These are phyloP conservation scores for Microthlaspi erraticum DNA, from an alignment of 345 rosid species.

Conservation along the genomic window DNA sequence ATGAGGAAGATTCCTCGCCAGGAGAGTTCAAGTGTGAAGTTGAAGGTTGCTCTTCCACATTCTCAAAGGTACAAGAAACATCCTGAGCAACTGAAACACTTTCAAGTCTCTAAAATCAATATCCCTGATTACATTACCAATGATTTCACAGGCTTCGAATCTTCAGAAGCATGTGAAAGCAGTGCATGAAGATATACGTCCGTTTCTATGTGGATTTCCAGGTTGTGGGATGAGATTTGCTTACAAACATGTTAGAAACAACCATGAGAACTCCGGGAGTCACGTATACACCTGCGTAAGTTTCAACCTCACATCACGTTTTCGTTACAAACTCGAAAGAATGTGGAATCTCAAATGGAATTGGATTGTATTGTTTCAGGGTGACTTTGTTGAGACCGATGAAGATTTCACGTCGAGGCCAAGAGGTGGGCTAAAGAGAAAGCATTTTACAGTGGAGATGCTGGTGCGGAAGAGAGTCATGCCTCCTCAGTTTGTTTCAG, in stretches of 20 bases:
- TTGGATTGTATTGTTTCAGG: constrained; percentile 52
- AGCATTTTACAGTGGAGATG: constrained; percentile 60
- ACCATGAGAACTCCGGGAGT: constrained; percentile 65
- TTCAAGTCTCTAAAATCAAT: too few relatives aligned
- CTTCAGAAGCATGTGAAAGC: constrained; percentile 70
- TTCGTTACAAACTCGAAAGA: background rate
- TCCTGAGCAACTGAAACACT: background rate
- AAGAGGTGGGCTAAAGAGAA: constrained; percentile 83
- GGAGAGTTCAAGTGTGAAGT: constrained; percentile 57
- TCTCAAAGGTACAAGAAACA: constrained; percentile 60
- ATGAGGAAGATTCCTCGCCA: constrained; percentile 51
- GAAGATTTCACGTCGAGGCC: constrained; percentile 67
- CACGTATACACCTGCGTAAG: constrained; percentile 70
- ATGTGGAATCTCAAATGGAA: background rate
- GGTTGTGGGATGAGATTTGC: constrained; percentile 76
- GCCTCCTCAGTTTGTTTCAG: constrained; percentile 44
- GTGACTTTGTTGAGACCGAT: constrained; percentile 74
- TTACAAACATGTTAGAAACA: constrained; percentile 80
- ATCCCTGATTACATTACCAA: background rate
- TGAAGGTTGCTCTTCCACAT: constrained; percentile 65
- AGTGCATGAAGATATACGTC: constrained; percentile 61
- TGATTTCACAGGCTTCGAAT: constrained; percentile 64
- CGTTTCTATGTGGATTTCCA: constrained; percentile 60
- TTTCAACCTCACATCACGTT: background rate
- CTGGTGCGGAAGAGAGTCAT: constrained; percentile 68